Evolutionary conservation across 495 filamentous ascomycete genomes (phyloP).

Genomic region (Bathelium albidoporum): DNA sequence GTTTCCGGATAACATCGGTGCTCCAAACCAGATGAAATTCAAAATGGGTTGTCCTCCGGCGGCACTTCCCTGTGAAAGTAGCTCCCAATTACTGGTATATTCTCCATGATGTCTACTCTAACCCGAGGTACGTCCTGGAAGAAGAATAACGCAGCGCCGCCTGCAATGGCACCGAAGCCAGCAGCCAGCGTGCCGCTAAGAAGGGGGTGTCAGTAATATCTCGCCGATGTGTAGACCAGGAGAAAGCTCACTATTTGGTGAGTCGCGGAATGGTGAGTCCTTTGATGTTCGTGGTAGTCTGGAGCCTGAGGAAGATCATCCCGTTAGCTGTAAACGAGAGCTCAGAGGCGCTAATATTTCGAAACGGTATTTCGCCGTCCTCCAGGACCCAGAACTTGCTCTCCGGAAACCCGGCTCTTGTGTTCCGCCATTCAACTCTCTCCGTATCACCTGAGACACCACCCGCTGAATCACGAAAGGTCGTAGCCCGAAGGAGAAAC

Average conservation of each 20-base stretch:
- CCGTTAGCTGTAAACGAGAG: background rate
- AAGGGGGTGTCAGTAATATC: background rate
- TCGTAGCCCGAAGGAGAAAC: background rate
- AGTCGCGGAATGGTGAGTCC: background rate
- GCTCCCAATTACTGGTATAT: slow-evolving; percentile 47
- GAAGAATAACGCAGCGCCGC: slow-evolving; percentile 58
- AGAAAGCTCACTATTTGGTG: background rate
- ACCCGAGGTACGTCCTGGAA: slow-evolving; percentile 61
- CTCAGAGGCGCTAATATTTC: background rate
- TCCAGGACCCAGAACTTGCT: too few species aligned
- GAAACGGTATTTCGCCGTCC: background rate
- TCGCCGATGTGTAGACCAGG: background rate
- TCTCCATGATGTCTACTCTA: slow-evolving; percentile 51
- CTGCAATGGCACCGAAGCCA: slow-evolving; percentile 51
- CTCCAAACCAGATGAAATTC: slow-evolving; percentile 4
- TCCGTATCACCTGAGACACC: background rate
- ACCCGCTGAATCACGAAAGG: background rate
- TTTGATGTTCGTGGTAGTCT: background rate
- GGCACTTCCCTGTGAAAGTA: slow-evolving; percentile 50
- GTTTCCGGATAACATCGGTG: background rate
- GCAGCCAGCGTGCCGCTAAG: slow-evolving; percentile 30
- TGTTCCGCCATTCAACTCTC: too few species aligned
- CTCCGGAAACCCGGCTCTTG: too few species aligned
- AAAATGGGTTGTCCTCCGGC: slow-evolving; percentile 52
- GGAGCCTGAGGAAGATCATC: background rate